Conservation (phyloP, 1,284 basidiomycete species). For the Melampsora abietis-canadensis region DNA sequence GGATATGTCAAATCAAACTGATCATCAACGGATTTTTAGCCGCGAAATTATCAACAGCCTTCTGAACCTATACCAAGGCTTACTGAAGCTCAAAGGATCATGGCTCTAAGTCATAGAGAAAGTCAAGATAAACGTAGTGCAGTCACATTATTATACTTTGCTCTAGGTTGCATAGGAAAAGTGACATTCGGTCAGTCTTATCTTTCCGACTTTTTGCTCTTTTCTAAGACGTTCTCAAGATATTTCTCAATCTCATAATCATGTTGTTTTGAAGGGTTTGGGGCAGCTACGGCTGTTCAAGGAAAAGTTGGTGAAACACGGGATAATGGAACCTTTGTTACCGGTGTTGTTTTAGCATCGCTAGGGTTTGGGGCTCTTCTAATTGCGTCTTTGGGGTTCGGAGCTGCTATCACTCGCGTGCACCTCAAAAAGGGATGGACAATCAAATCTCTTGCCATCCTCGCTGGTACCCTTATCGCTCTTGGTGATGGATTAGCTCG, state of each 20-base stretch:
- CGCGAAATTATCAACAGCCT: too few species aligned
- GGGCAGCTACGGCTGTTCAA: neutral
- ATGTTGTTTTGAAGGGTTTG: neutral
- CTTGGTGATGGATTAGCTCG: neutral
- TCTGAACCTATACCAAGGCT: neutral
- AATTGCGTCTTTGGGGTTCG: neutral
- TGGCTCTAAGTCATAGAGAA: neutral
- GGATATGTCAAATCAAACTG: too few species aligned
- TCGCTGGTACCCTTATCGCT: neutral
- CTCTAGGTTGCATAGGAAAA: neutral
- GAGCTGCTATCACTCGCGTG: conserved; percentile 2
- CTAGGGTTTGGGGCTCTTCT: neutral
- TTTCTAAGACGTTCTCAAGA: too few species aligned
- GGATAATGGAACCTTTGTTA: neutral
- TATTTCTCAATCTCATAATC: too few species aligned
- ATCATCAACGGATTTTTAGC: too few species aligned
- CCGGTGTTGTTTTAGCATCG: neutral
- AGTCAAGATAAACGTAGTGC: neutral
- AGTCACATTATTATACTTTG: neutral
- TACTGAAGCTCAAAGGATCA: neutral
- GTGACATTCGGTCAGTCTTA: neutral
- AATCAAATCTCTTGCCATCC: neutral
- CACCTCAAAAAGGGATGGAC: neutral
- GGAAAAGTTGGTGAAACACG: neutral
- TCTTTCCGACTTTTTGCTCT: too few species aligned